phyloP scores from a whole-genome alignment of 2,329 filamentous ascomycete species.

The Eutypella sp. region DNA sequence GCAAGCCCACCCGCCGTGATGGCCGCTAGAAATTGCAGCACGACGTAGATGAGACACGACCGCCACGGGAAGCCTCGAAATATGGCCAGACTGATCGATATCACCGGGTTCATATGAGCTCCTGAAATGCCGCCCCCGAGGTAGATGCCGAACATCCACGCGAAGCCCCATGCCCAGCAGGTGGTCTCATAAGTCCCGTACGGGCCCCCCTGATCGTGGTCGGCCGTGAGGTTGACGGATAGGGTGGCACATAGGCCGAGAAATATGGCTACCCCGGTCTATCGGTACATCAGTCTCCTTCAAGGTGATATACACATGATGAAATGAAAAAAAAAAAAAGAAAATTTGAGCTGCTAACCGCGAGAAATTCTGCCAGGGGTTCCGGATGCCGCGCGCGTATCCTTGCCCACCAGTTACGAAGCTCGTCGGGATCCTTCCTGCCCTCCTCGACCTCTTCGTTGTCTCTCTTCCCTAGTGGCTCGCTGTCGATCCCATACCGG shows the following conservation, averaged over 20 bases:
- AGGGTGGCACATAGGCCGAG: conserved; percentile 19
- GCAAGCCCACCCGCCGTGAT: conserved; percentile 24
- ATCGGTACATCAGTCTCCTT: no score
- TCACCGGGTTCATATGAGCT: conserved; percentile 28
- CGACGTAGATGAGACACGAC: conserved; percentile 25
- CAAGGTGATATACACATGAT: not conserved
- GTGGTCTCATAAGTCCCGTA: conserved; percentile 22
- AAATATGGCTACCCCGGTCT: conserved; percentile 20
- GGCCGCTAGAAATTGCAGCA: conserved; percentile 24
- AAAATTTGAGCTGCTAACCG: conserved; percentile 11
- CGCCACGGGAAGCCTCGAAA: conserved; percentile 34
- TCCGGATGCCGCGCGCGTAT: conserved; percentile 20
- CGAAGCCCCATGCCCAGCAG: conserved; percentile 25
- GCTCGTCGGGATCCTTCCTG: conserved; percentile 14
- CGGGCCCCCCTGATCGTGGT: conserved; percentile 12
- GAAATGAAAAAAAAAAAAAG: no score
- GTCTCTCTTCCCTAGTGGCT: conserved; percentile 17
- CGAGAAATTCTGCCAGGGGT: conserved; percentile 20
- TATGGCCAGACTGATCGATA: conserved; percentile 28
- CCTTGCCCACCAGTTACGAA: conserved; percentile 23
- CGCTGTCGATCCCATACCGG: conserved; percentile 16
- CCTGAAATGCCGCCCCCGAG: conserved; percentile 22
- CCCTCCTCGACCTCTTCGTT: conserved; percentile 13
- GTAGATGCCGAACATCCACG: conserved; percentile 26
- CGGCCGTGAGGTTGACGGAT: conserved; percentile 19